A percentile compares a stretch with the other conserved stretches of the same genome.
Evolutionary conservation across 1,139 yeast species (phyloP).

Genomic region (Candida tunisiensis): DNA sequence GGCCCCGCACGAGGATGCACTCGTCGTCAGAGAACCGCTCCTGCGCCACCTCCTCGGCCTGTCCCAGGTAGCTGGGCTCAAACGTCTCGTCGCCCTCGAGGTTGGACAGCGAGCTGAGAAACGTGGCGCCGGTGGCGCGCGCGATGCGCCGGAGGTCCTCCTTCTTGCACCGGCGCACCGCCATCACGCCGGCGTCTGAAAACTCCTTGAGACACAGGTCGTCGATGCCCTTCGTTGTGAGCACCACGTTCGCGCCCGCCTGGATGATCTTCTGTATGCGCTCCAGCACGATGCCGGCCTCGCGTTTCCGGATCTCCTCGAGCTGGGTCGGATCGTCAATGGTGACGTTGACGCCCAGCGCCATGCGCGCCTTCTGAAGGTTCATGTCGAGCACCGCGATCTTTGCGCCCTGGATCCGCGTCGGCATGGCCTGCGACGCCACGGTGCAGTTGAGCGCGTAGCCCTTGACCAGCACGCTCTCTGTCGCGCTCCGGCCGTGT

Average conservation of each 20-base stretch:
- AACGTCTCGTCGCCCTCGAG: slow-evolving; percentile 97
- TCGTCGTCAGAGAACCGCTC: slow-evolving; percentile 92
- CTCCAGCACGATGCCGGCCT: slow-evolving; percentile 79
- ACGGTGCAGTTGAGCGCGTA: slow-evolving; percentile 95
- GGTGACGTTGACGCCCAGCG: slow-evolving; percentile 94
- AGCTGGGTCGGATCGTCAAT: slow-evolving; percentile 96
- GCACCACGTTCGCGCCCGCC: slow-evolving; percentile 92
- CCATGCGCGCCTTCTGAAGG: slow-evolving; percentile 93
- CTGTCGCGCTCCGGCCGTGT: slow-evolving; percentile 85
- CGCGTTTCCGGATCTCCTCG: slow-evolving; percentile 90
- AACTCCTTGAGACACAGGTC: slow-evolving; percentile 91
- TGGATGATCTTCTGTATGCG: slow-evolving; percentile 73
- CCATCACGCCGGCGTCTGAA: slow-evolving; percentile 93
- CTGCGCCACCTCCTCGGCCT: slow-evolving; percentile 86
- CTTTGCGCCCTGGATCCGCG: slow-evolving; percentile 52
- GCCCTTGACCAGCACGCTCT: slow-evolving; percentile 77
- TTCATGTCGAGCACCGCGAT: slow-evolving; percentile 92
- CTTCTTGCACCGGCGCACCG: slow-evolving; percentile 93
- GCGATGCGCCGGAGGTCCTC: slow-evolving; percentile 96
- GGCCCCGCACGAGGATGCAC: slow-evolving; percentile 87
- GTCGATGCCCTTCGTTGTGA: slow-evolving; percentile 97
- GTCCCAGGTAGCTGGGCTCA: slow-evolving; percentile 73
- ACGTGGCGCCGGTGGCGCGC: slow-evolving; percentile 93
- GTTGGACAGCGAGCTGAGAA: slow-evolving; percentile 75
- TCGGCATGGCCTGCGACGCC: slow-evolving; percentile 94